phyloP scores from a whole-genome alignment of 2,329 filamentous ascomycete genomes.

The Teratosphaeria nubilosa region DNA sequence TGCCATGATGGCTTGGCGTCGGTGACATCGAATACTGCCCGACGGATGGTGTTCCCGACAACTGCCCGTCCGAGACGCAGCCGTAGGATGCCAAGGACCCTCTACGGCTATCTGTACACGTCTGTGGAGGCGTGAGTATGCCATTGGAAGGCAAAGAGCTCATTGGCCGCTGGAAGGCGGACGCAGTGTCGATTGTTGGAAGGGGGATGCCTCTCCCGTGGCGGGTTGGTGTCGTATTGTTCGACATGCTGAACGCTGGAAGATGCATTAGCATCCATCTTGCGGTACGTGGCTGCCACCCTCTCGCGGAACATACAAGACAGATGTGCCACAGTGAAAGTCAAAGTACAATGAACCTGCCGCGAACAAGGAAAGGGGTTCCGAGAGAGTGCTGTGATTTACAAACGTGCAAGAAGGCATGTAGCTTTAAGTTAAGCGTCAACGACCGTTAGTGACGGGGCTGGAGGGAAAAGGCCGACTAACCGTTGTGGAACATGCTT shows the following conservation, averaged over 20 bases:
- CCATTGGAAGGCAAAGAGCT: slow-evolving; percentile 9
- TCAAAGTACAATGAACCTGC: slow-evolving; percentile 6
- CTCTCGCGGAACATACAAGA: slow-evolving; percentile 13
- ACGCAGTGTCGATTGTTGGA: slow-evolving; percentile 17
- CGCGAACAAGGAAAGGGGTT: slow-evolving; percentile 6
- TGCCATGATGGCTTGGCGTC: slow-evolving; percentile 11
- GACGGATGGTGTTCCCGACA: slow-evolving; percentile 13
- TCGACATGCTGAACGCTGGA: slow-evolving; percentile 18
- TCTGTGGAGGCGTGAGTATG: slow-evolving; percentile 20
- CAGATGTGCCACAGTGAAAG: slow-evolving; percentile 7
- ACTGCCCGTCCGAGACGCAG: slow-evolving; percentile 11
- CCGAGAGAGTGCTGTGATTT: slow-evolving; percentile 6
- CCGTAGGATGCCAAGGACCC: slow-evolving; percentile 16
- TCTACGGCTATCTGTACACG: slow-evolving; percentile 18
- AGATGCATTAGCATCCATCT: slow-evolving; percentile 2
- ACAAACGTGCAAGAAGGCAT: slow-evolving; percentile 8
- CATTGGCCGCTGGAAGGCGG: slow-evolving; percentile 6
- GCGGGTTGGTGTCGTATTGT: slow-evolving; percentile 13
- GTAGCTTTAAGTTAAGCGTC: slow-evolving; percentile 18
- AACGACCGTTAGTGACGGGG: slow-evolving; percentile 6
- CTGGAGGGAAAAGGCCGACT: slow-evolving; percentile 10
- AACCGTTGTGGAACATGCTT: slow-evolving; percentile 21
- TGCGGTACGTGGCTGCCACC: neutral
- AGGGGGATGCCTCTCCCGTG: slow-evolving; percentile 13
- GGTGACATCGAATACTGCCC: slow-evolving; percentile 15